These are phyloP conservation scores for Blumeria graminis DNA, from an alignment of 2,329 filamentous ascomycete species.

Conservation along the genomic window DNA sequence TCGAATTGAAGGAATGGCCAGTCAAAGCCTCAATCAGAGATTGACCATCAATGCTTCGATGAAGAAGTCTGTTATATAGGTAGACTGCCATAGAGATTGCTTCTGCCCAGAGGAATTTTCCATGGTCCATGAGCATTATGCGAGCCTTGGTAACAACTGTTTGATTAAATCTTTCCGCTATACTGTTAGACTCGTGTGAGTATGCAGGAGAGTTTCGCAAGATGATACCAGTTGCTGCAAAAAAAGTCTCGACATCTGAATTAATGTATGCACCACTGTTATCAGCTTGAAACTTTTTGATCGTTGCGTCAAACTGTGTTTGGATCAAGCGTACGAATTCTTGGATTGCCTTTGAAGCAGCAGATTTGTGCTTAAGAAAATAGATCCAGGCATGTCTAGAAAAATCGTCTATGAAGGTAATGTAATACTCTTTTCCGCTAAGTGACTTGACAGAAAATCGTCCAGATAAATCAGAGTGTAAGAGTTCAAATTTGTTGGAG, in stretches of 20 bases:
- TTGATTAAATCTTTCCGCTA: background rate
- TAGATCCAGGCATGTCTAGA: constrained; percentile 1
- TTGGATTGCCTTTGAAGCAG: background rate
- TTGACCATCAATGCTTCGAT: background rate
- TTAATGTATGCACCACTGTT: background rate
- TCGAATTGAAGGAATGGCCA: background rate
- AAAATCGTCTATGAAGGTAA: background rate
- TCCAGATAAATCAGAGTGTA: background rate
- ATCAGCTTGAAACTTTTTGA: background rate
- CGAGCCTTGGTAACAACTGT: background rate
- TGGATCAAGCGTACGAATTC: background rate
- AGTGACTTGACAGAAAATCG: background rate
- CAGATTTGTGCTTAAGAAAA: background rate
- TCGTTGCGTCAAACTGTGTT: background rate
- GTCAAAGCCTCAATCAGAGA: background rate
- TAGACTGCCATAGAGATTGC: background rate
- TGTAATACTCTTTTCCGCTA: background rate
- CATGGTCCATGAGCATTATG: background rate
- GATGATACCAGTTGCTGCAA: background rate
- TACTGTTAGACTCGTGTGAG: background rate
- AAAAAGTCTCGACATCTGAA: background rate
- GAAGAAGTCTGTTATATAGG: background rate
- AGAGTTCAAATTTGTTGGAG: background rate
- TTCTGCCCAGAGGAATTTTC: background rate
- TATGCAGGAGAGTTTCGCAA: background rate